Evolutionary conservation across 2,329 filamentous ascomycete genomes (phyloP).

Genomic region (Hymenoscyphus repandus): DNA sequence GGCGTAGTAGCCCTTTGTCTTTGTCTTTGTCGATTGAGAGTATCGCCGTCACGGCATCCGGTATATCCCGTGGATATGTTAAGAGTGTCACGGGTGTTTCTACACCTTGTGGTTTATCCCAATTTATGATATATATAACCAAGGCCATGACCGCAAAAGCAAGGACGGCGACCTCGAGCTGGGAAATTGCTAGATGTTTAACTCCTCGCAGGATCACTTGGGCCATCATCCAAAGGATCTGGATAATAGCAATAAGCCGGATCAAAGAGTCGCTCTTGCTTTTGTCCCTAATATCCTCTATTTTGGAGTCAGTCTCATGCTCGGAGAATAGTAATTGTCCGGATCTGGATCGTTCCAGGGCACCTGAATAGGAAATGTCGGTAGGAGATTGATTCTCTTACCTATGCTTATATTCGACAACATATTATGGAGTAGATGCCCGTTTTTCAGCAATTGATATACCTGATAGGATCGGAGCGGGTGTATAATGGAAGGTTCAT

Average conservation of each 20-base stretch:
- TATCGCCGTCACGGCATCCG: background rate
- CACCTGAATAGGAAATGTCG: no score
- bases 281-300: slow-evolving; percentile 42
- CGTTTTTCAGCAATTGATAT: no score
- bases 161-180: slow-evolving; percentile 8
- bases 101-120: slow-evolving; percentile 12
- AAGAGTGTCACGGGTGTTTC: background rate
- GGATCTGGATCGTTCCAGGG: no score
- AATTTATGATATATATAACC: slow-evolving; percentile 9
- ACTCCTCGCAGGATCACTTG: slow-evolving; percentile 3
- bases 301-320: no score
- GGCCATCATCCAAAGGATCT: slow-evolving; percentile 12
- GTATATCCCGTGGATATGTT: background rate
- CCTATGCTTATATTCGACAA: no score
- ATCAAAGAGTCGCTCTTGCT: slow-evolving; percentile 34
- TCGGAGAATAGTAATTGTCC: no score
- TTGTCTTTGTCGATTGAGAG: background rate
- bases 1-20: no score
- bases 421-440: no score
- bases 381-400: no score
- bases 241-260: slow-evolving; percentile 3
- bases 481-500: no score
- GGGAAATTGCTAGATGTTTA: slow-evolving; percentile 8
- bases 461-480: no score
- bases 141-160: slow-evolving; percentile 10